phyloP scores from a whole-genome alignment of 768 basidiomycete genomes.

The Rhodotorula graminis region DNA sequence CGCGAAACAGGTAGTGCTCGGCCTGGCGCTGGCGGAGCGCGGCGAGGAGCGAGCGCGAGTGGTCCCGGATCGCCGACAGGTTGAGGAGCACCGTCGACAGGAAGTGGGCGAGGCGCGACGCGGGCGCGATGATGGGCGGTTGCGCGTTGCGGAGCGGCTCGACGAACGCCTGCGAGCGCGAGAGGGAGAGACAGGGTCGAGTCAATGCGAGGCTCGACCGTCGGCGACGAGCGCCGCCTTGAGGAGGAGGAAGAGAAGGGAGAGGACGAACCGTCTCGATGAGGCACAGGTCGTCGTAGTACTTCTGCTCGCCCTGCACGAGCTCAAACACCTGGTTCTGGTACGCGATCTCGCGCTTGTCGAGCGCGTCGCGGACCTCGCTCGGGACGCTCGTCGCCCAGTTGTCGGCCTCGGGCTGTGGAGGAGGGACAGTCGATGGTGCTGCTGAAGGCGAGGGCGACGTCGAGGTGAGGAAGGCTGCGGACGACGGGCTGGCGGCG shows the following conservation, averaged over 20 bases:
- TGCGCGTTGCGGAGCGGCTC: conserved; percentile 65
- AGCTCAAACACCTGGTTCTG: conserved; percentile 67
- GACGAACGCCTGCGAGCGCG: conserved; percentile 61
- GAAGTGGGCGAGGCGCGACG: conserved; percentile 65
- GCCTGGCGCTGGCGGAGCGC: conserved; percentile 79
- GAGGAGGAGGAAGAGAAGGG: too few species aligned
- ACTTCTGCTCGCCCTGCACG: conserved; percentile 82
- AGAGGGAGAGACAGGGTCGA: too few species aligned
- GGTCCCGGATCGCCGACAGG: conserved; percentile 76
- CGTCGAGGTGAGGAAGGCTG: too few species aligned
- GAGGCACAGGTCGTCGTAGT: conserved; percentile 76
- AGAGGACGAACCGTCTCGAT: conserved; percentile 60
- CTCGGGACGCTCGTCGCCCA: conserved; percentile 76
- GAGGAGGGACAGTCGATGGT: too few species aligned
- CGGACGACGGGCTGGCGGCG: too few species aligned
- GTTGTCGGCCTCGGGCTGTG: conserved; percentile 51
- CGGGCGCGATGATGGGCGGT: conserved; percentile 62
- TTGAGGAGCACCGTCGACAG: conserved; percentile 87
- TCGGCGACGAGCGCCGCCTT: too few species aligned
- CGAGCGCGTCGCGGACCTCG: conserved; percentile 65
- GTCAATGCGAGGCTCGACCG: too few species aligned
- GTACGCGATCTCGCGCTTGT: conserved; percentile 65
- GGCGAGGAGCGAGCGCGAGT: conserved; percentile 75
- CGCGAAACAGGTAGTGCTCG: conserved; percentile 73
- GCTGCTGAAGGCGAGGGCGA: too few species aligned